phyloP scores from a whole-genome alignment of 116 monocot species.

The Papilionanthe hybrid region DNA sequence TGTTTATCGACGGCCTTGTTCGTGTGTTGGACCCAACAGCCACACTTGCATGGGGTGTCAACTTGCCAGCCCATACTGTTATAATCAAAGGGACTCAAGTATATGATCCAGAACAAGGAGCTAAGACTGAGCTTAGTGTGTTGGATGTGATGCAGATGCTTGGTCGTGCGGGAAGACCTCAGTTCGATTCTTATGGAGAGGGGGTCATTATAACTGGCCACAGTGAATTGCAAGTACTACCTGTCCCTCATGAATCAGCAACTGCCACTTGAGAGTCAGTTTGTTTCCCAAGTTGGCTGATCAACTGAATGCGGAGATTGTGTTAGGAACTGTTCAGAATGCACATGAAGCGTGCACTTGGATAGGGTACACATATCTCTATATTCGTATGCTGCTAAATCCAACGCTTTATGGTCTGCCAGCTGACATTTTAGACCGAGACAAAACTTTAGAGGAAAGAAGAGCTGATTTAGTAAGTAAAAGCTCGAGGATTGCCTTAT shows the following conservation, averaged over 20 bases:
- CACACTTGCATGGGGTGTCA: slow-evolving; percentile 95
- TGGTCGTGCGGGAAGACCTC: slow-evolving; percentile 94
- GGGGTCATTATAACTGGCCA: slow-evolving; percentile 95
- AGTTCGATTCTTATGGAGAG: slow-evolving; percentile 91
- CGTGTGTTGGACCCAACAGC: slow-evolving; percentile 92
- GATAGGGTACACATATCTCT: slow-evolving; percentile 91
- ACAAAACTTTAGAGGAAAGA: slow-evolving; percentile 81
- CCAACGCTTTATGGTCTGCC: slow-evolving; percentile 87
- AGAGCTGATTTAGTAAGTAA: slow-evolving; percentile 82
- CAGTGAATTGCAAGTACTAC: slow-evolving; percentile 85
- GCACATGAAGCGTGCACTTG: slow-evolving; percentile 90
- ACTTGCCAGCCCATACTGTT: slow-evolving; percentile 88
- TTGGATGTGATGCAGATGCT: slow-evolving; percentile 99
- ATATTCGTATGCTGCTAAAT: slow-evolving; percentile 82
- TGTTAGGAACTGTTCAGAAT: slow-evolving; percentile 95
- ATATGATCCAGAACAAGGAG: slow-evolving; percentile 91
- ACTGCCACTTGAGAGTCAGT: slow-evolving; percentile 96
- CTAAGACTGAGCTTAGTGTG: slow-evolving; percentile 88
- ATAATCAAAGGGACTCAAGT: slow-evolving; percentile 96
- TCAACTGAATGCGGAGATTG: slow-evolving; percentile 97
- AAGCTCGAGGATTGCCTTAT: background rate
- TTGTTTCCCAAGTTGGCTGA: slow-evolving; percentile 89
- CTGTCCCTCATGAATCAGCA: slow-evolving; percentile 94
- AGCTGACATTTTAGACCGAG: slow-evolving; percentile 68
- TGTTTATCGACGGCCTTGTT: slow-evolving; percentile 82